A percentile compares a stretch with the other conserved stretches of the same genome.
Conservation (phyloP, 2,329 filamentous ascomycete genomes). For the Epichloe scottii region DNA sequence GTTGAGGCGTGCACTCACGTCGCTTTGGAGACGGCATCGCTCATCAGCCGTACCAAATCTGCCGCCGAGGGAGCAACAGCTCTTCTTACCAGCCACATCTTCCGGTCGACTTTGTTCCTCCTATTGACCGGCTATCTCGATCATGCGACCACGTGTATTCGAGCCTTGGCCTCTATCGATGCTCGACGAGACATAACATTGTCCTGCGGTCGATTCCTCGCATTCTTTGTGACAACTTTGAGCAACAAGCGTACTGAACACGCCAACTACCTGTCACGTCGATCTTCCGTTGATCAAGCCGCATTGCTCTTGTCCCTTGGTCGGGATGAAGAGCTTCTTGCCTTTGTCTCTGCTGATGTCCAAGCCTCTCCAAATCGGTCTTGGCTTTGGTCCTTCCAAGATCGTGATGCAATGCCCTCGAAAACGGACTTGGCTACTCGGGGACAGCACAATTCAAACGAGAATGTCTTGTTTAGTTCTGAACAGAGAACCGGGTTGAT, state of each 20-base stretch:
- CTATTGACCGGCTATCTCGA: constrained; percentile 63
- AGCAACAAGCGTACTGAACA: constrained; percentile 40
- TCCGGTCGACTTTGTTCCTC: constrained; percentile 73
- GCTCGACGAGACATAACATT: constrained; percentile 59
- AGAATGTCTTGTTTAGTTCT: constrained; percentile 29
- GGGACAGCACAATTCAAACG: constrained; percentile 13
- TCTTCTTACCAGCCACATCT: constrained; percentile 71
- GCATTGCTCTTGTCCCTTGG: constrained; percentile 21
- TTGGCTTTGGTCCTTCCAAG: constrained; percentile 69
- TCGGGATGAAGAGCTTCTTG: constrained; percentile 76
- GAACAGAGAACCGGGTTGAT: constrained; percentile 39
- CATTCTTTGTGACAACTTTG: constrained; percentile 66
- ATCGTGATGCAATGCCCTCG: constrained; percentile 27
- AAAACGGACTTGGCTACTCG: constrained; percentile 8
- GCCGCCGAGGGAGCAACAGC: constrained; percentile 58
- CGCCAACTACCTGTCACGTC: constrained; percentile 23
- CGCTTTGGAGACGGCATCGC: constrained; percentile 64
- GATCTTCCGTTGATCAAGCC: constrained; percentile 19
- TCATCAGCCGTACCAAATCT: constrained; percentile 55
- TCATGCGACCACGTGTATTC: constrained; percentile 59
- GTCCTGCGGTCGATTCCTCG: constrained; percentile 68
- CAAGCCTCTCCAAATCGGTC: constrained; percentile 65
- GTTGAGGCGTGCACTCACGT: constrained; percentile 65
- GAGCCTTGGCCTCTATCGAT: constrained; percentile 58
- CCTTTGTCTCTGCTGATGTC: constrained; percentile 74